A percentile compares a stretch with the other conserved stretches of the same genome.
Conservation (phyloP, 2,329 filamentous ascomycete species). For the Claviceps maximensis region DNA sequence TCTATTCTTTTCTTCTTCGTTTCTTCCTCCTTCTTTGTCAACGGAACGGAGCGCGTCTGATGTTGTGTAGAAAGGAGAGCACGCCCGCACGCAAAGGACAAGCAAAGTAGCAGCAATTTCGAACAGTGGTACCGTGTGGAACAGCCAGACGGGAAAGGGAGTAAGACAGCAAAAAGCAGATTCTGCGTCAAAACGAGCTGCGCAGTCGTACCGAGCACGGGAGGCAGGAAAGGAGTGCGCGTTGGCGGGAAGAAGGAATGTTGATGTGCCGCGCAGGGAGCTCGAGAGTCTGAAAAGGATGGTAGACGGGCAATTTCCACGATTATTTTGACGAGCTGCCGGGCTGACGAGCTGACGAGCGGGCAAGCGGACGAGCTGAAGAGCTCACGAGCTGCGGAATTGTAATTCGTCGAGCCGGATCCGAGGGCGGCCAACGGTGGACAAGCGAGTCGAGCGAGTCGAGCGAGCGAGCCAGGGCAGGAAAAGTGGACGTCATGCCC, state of each 20-base stretch:
- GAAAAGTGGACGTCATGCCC: too few relatives aligned
- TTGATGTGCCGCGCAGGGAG: neutral
- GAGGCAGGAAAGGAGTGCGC: neutral
- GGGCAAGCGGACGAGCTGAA: neutral
- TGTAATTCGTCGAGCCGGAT: neutral
- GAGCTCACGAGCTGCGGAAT: neutral
- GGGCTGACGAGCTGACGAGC: neutral
- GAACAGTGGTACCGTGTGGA: neutral
- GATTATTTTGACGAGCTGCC: neutral
- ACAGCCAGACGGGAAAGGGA: neutral
- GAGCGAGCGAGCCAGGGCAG: too few relatives aligned
- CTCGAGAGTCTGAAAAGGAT: neutral
- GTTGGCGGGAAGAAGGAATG: neutral
- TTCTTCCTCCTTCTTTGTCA: neutral
- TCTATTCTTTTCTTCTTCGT: neutral
- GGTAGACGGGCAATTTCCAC: too few relatives aligned
- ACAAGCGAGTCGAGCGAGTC: too few relatives aligned
- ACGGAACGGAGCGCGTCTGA: neutral
- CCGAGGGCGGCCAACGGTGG: too few relatives aligned
- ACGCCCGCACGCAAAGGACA: neutral
- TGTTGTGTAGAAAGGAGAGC: neutral
- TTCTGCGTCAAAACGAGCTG: neutral
- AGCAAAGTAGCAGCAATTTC: neutral
- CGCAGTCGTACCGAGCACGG: neutral
- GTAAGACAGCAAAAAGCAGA: neutral